Conservation (phyloP, 2,329 filamentous ascomycete genomes). For the Colletotrichum phormii region DNA sequence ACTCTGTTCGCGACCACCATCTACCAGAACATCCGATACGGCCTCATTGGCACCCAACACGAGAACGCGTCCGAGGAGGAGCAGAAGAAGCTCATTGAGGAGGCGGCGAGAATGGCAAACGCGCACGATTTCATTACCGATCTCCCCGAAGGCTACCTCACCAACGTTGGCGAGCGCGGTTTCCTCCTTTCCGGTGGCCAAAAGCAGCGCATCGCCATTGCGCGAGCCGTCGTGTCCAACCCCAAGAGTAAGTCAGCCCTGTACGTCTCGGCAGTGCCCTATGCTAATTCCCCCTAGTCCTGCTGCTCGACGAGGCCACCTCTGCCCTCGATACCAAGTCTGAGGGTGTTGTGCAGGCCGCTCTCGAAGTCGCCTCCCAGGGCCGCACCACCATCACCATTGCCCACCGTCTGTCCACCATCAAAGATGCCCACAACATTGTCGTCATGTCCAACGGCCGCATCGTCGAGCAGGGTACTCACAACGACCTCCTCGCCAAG, state of each 20-base stretch:
- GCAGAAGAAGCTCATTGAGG: slow-evolving; percentile 76
- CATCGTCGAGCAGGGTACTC: slow-evolving; percentile 94
- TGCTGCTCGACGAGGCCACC: slow-evolving; percentile 95
- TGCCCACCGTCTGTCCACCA: slow-evolving; percentile 93
- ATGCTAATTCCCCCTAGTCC: slow-evolving; percentile 57
- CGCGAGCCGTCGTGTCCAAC: slow-evolving; percentile 88
- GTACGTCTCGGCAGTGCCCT: slow-evolving; percentile 12
- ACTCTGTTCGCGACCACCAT: slow-evolving; percentile 92
- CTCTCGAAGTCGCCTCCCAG: slow-evolving; percentile 85
- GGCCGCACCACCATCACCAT: slow-evolving; percentile 96
- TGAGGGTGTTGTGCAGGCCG: slow-evolving; percentile 93
- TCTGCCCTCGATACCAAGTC: slow-evolving; percentile 94
- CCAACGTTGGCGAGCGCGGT: slow-evolving; percentile 94
- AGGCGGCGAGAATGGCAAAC: slow-evolving; percentile 90
- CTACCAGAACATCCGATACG: slow-evolving; percentile 89
- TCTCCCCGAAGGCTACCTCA: slow-evolving; percentile 90
- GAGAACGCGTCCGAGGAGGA: slow-evolving; percentile 77
- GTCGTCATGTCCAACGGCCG: slow-evolving; percentile 87
- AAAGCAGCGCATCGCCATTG: slow-evolving; percentile 96
- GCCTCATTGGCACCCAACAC: slow-evolving; percentile 84
- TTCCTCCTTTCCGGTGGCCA: slow-evolving; percentile 94
- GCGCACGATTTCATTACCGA: slow-evolving; percentile 90
- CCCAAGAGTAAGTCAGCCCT: slow-evolving; percentile 71
- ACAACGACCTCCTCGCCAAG: slow-evolving; percentile 79
- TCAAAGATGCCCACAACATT: slow-evolving; percentile 94